A percentile compares a stretch with the other conserved stretches of the same genome.
Evolutionary conservation across 129 eudicot genomes (phyloP).

Genomic region (Apium graveolens): DNA sequence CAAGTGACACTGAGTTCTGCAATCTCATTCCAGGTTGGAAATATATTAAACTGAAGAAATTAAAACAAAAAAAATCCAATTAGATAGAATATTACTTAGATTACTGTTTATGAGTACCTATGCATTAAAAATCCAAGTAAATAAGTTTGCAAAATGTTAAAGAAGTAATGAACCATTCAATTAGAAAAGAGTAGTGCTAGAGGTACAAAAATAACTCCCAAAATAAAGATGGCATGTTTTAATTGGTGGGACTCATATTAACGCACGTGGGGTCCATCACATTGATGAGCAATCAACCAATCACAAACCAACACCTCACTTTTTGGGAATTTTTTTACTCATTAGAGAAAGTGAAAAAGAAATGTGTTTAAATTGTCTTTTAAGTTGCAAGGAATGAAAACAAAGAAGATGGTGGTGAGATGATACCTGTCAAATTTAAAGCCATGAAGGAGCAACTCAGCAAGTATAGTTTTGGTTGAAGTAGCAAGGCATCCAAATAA

Average conservation of each 20-base stretch:
- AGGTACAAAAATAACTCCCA: too few species aligned
- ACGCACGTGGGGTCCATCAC: too few species aligned
- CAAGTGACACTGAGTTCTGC: background rate
- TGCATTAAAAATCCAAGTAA: background rate
- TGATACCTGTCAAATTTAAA: slow-evolving; percentile 92
- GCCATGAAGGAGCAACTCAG: slow-evolving; percentile 89
- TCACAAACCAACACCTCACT: too few species aligned
- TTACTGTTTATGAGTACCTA: background rate
- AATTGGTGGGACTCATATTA: too few species aligned
- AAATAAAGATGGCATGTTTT: too few species aligned
- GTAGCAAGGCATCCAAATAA: slow-evolving; percentile 96
- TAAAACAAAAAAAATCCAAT: background rate
- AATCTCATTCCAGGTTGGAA: background rate
- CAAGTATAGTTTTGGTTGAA: slow-evolving; percentile 95
- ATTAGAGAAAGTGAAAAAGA: too few species aligned
- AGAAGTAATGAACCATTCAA: background rate
- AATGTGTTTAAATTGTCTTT: background rate
- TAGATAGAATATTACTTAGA: background rate
- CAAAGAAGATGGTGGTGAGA: background rate
- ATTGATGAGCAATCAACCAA: too few species aligned
- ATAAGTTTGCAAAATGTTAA: background rate
- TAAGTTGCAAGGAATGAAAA: background rate
- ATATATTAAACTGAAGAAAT: background rate
- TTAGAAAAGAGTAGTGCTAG: too few species aligned
- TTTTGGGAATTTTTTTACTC: too few species aligned